Evolutionary conservation across 352 stramenopile genomes (phyloP).

Genomic region (Phytopythium vexans): DNA sequence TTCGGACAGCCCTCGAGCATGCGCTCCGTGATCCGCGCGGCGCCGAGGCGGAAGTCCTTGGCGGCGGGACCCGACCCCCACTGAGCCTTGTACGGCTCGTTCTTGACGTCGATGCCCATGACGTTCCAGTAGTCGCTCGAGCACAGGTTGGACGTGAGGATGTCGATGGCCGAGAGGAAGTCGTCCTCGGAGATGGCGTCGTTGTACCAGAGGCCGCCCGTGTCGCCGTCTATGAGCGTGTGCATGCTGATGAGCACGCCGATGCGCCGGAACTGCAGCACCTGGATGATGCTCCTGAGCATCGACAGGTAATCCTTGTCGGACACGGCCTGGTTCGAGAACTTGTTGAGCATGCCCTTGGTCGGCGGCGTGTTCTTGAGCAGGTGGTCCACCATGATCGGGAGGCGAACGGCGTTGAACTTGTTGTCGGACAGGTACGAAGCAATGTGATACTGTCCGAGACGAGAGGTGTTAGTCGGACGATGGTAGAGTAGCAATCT

Average conservation of each 20-base stretch:
- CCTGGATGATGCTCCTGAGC: slow-evolving; percentile 26
- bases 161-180: slow-evolving; percentile 42
- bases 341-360: slow-evolving; percentile 23
- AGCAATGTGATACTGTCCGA: slow-evolving; percentile 26
- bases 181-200: slow-evolving; percentile 27
- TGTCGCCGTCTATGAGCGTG: slow-evolving; percentile 24
- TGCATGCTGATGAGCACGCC: slow-evolving; percentile 48
- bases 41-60: slow-evolving; percentile 21
- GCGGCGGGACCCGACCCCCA: slow-evolving; percentile 15
- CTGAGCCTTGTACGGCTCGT: slow-evolving; percentile 31
- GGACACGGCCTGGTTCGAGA: slow-evolving; percentile 24
- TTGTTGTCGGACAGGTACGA: slow-evolving; percentile 34
- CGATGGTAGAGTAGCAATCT: not conserved
- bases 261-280: slow-evolving; percentile 23
- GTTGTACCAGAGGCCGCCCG: slow-evolving; percentile 40
- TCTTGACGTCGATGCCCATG: slow-evolving; percentile 38
- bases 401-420: slow-evolving; percentile 30
- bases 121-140: slow-evolving; percentile 39
- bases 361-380: slow-evolving; percentile 22
- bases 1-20: slow-evolving; percentile 31
- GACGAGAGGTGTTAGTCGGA: not conserved
- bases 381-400: slow-evolving; percentile 28
- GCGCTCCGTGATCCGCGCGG: slow-evolving; percentile 15
- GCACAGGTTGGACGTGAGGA: slow-evolving; percentile 41
- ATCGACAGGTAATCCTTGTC: slow-evolving; percentile 28